Percentiles rank a stretch among this genome's conserved stretches.
phyloP scores from a whole-genome alignment of 1,139 yeast species.

The Schizosaccharomyces versatilis region DNA sequence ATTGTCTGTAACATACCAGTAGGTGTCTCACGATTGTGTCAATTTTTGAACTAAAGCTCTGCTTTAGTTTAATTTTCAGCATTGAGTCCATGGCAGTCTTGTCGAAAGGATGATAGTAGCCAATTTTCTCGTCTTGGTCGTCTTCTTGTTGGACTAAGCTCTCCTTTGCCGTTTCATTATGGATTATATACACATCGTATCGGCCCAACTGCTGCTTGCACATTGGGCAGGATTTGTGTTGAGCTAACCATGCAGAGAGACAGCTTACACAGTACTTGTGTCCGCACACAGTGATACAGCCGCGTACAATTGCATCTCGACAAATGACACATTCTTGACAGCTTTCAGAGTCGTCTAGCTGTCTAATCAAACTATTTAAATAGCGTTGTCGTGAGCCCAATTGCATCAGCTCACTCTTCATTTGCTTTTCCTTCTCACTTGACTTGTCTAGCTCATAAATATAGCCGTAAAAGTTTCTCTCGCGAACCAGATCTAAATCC shows the following conservation, averaged over 20 bases:
- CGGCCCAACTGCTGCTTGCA: slow-evolving; percentile 33
- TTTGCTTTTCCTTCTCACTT: slow-evolving; percentile 5
- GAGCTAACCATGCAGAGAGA: slow-evolving; percentile 45
- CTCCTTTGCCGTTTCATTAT: slow-evolving; percentile 19
- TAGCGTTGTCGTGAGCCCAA: slow-evolving; percentile 29
- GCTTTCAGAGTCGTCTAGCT: slow-evolving; percentile 17
- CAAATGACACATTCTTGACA: slow-evolving; percentile 55
- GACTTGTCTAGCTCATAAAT: slow-evolving; percentile 2
- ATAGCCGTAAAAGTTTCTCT: background rate
- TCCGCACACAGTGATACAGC: slow-evolving; percentile 18
- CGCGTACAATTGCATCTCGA: slow-evolving; percentile 41
- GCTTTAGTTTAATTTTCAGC: slow-evolving; percentile 21
- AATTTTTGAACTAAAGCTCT: slow-evolving; percentile 59
- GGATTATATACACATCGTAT: slow-evolving; percentile 30
- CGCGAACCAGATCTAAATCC: background rate
- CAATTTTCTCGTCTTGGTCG: background rate
- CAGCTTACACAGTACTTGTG: slow-evolving; percentile 47
- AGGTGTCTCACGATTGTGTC: slow-evolving; percentile 58
- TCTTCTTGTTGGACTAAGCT: background rate
- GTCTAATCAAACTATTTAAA: slow-evolving; percentile 28
- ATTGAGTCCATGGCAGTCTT: slow-evolving; percentile 28
- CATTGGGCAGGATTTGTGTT: slow-evolving; percentile 44
- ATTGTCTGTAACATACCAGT: background rate
- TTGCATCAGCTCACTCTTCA: slow-evolving; percentile 7
- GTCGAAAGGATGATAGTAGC: slow-evolving; percentile 17